These are phyloP conservation scores for Beauveria sp. DNA, from an alignment of 2,329 filamentous ascomycete genomes.

Conservation along the genomic window DNA sequence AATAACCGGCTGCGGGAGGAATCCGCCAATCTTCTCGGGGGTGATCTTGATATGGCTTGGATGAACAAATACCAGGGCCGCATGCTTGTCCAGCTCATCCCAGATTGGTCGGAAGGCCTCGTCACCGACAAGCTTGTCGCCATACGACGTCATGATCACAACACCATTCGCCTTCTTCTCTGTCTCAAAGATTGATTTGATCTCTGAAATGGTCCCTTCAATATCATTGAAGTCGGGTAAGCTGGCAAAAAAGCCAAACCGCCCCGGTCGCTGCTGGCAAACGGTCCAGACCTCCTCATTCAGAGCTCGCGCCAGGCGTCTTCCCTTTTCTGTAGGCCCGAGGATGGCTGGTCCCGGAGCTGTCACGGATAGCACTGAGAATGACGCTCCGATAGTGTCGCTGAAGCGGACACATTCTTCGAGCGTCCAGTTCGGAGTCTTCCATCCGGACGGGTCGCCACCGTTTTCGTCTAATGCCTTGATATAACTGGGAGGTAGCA, in stretches of 20 bases:
- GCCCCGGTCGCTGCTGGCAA: neutral
- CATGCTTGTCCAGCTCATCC: neutral
- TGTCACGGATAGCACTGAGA: neutral
- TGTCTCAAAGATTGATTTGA: neutral
- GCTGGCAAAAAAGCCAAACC: neutral
- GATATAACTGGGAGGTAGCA: neutral
- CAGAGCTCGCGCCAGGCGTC: neutral
- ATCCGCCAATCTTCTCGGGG: neutral
- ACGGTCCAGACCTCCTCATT: neutral
- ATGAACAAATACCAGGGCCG: neutral
- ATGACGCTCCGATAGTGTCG: neutral
- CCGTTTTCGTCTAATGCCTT: neutral
- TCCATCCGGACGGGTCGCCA: neutral
- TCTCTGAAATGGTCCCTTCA: slow-evolving; percentile 1
- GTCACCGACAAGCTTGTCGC: slow-evolving; percentile 1
- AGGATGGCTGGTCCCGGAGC: neutral
- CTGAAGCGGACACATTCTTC: neutral
- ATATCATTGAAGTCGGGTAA: slow-evolving; percentile 26
- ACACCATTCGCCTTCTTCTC: slow-evolving; percentile 1
- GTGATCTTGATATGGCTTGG: slow-evolving; percentile 1
- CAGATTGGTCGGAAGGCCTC: neutral
- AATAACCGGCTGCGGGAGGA: slow-evolving; percentile 2
- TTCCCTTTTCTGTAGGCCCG: neutral
- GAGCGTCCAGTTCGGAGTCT: neutral
- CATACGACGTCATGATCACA: neutral